A percentile compares a stretch with the other conserved stretches of the same genome.
Evolutionary conservation across 345 rosid genomes (phyloP).

Genomic region (Gossypium sturtianum): DNA sequence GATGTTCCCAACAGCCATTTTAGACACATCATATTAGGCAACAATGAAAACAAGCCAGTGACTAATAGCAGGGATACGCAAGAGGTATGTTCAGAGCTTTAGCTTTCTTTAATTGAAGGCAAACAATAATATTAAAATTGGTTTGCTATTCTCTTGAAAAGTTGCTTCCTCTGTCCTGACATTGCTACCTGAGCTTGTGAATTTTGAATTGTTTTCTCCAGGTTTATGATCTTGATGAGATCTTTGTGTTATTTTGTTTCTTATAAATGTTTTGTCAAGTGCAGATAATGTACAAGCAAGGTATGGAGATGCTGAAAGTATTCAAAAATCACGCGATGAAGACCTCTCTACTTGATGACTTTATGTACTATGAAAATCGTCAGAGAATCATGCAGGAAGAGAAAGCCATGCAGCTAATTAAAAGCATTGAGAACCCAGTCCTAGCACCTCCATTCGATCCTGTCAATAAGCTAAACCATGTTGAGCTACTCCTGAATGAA

Average conservation of each 20-base stretch:
- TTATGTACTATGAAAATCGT: conserved; percentile 71
- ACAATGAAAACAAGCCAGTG: conserved; percentile 94
- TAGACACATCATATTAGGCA: conserved; percentile 75
- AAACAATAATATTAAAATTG: neutral
- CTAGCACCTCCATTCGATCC: conserved; percentile 37
- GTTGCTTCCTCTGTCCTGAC: neutral
- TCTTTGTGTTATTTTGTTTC: neutral
- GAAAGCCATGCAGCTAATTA: conserved; percentile 43
- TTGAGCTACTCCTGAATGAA: conserved; percentile 18
- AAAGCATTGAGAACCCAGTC: conserved; percentile 39
- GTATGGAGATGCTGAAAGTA: conserved; percentile 71
- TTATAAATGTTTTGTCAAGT: conserved; percentile 10
- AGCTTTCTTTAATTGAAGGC: neutral
- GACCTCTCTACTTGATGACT: conserved; percentile 81
- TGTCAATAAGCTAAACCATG: conserved; percentile 25
- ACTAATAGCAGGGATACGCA: conserved; percentile 99
- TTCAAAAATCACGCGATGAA: conserved; percentile 51
- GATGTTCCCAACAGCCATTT: conserved; percentile 71
- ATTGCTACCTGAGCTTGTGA: neutral
- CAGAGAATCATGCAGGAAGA: conserved; percentile 79
- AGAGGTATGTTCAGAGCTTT: conserved; percentile 51
- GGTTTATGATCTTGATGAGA: neutral
- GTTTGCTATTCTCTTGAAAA: neutral
- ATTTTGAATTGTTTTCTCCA: neutral
- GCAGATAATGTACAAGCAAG: conserved; percentile 77